Evolutionary conservation across 768 basidiomycete genomes (phyloP), one percentile per base, ranked within the genome.

Genomic region (Asterophora lycoperdoides): DNA sequence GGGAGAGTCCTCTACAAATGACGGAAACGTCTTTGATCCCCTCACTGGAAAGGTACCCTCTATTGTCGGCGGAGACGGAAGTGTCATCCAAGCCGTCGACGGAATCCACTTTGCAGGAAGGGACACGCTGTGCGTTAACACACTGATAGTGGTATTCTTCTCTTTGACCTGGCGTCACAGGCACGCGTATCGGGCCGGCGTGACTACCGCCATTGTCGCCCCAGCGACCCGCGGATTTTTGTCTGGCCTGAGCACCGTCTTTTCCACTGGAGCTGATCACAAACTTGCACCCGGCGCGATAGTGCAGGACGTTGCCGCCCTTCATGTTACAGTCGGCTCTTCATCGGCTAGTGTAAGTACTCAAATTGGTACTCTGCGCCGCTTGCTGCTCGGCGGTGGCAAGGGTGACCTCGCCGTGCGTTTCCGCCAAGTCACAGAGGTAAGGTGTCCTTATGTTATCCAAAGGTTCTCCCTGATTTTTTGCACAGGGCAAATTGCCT

Each of bases 311-410:
- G 65, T 76, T 14, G 74, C 79, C 2, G 86, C 81, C 2, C 64
- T 93, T 4, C 89, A 91, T 60, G 66, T 94, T 55, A 62, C 73
- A 4, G 62, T 94, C 36, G 62, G 71, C 57, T 67, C 67, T 23
- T 53, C 72, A 29, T 57, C 70, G 63, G 54, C 73, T 0, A 86
- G 89, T 50, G 73, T 90, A 33, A 91, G 91, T 65, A 86, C 84
- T 26, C 82, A 92, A 56, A 83, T 95, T 54, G 84, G 84, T 8
- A 71, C 80, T 13, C 69, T 96, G 41, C 77, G 92, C 1, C 70
- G 75, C 8, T 68, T 92, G 26, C 70, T 95, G 11, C 67, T 82
- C 8, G 71, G 66, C 17, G 68, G 72, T 13, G 56, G 58, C 2
- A 58, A 66, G 39, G 72, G 69, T 34, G 67, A 59, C n/a, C 56